Evolutionary conservation across 2,329 filamentous ascomycete species (phyloP), one percentile per base, ranked within the genome.

Genomic region (Aureobasidium leucospermi): DNA sequence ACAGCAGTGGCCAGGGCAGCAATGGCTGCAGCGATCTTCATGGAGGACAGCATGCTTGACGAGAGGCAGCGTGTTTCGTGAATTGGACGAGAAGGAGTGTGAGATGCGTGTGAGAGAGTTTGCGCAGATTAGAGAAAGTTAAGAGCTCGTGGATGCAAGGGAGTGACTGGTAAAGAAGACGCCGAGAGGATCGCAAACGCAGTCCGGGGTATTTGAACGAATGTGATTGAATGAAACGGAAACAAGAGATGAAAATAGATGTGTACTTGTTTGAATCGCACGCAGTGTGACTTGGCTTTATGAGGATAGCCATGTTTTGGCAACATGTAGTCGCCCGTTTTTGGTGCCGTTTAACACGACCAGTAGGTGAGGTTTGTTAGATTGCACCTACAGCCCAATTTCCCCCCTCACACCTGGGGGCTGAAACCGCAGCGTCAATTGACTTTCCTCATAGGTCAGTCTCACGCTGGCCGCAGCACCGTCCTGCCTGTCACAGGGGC

Each of bases 1-100:
- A 59, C 59, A 16, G 52, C 55, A 28, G 53, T 42, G 38, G 61
- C 59, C 41, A 61, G 36, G 41, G 53, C 38, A 28, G 56, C 47
- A 28, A 60, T 36, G 23, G 42, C 42, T 4, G 48, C 47, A 45
- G 39, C 60, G 23, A 29, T 43, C 42, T 60, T 42, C 19, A 47
- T n/a, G 23, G 34, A 9, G 9, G 48, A 53, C 32, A 39, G 34
- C 61, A 55, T 62, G 15, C 23, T 58, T 23, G 23, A 23, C 23
- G 23, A 23, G 61, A 32, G 11, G 38, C 7, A 48, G 43, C 23
- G 31, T 38, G 10, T 29, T 13, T 23, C 34, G 10, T 28, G 32
- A 36, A 39, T 41, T 10, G 52, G 11, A 28, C 9, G 39, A 36
- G 23, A 56, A 16, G 13, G 39, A 45, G 51, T 16, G 52, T 56